Percentiles rank a stretch among this genome's conserved stretches.
Conservation (phyloP, 164 flowering plant species). For the Berberis vulgaris region DNA sequence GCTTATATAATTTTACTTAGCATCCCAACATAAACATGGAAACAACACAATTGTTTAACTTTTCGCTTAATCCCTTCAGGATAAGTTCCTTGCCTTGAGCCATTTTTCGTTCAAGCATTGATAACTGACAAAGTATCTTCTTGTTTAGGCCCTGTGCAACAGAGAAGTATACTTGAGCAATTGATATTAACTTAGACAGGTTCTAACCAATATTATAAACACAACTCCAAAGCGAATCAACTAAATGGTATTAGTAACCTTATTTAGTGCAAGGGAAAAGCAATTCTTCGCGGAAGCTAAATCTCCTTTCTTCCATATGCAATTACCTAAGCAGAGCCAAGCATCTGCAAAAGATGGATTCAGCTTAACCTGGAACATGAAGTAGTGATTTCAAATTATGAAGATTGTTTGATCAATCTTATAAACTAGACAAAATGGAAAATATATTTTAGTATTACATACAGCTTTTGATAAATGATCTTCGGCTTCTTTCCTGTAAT, state of each 20-base stretch:
- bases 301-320: slow-evolving; percentile 96
- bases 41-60: no score
- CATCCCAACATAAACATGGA: no score
- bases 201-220: background rate
- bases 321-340: slow-evolving; percentile 81
- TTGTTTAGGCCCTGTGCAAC: slow-evolving; percentile 67
- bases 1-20: no score
- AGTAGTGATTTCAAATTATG: slow-evolving; percentile 12
- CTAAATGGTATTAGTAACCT: slow-evolving; percentile 33
- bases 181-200: background rate
- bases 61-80: no score
- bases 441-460: slow-evolving; percentile 17
- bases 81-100: slow-evolving; percentile 60
- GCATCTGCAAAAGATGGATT: slow-evolving; percentile 93
- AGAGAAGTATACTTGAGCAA: background rate
- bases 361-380: slow-evolving; percentile 69
- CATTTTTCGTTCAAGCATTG: slow-evolving; percentile 89
- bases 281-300: slow-evolving; percentile 68
- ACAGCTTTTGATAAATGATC: slow-evolving; percentile 97
- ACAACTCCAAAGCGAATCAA: background rate
- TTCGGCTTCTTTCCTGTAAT: slow-evolving; percentile 80
- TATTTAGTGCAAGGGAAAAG: slow-evolving; percentile 56
- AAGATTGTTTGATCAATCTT: slow-evolving; percentile 4
- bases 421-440: slow-evolving; percentile 3
- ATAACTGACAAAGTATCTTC: slow-evolving; percentile 66